Base-by-base conservation (phyloP, 768 basidiomycete species). In the Rhizopogon vinicolor region DNA sequence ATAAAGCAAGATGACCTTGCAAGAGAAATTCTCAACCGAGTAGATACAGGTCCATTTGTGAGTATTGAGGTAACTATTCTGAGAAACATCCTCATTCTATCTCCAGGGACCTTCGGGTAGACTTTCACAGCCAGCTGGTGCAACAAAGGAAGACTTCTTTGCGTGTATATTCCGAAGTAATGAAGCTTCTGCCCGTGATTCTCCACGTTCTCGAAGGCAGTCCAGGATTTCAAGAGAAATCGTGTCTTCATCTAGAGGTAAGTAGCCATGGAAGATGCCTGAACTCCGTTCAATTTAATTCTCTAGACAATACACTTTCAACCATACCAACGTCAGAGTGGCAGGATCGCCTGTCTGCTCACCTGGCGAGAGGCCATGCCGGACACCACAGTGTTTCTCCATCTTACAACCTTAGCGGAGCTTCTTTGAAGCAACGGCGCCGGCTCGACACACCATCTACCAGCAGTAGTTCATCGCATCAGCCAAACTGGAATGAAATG, bases 41-140 rank as follows among this genome's bases (percentile, higher is more conserved):
- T 93, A 41, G 87, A 92, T 61, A 76, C 80, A 40, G 89, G 89
- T 10, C 89, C 90, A 58, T 93, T 91, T 68, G 91, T 89, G 53
- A 52, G 16, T 54, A 8, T 8, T 33, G 7, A 42, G 16, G 44
- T 18, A 37, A 45, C 22, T 43, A n/a, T 18, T 9, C 40, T 9
- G 14, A 31, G 25, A 7, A 29, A 43, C 10, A 5, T 29, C n/a
- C 58, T 66, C 35, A 68, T 40, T 1, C 16, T 29, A 39, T 28
- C n/a, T 33, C 16, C 59, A 90, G 87, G 87, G 87, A 48, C 84
- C 86, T 31, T 80, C 82, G 41, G 86, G 86, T n/a, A 76, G 87
- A 41, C 74, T 76, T 22, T 79, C 74, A 59, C 85, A 84, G 60
- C 78, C 84, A 8, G 76, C 73, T 0, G 82, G 80, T 35, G 81